Evolutionary conservation across 371 early-diverging fungal genomes (phyloP).

Genomic region (Mucor plumbeus): DNA sequence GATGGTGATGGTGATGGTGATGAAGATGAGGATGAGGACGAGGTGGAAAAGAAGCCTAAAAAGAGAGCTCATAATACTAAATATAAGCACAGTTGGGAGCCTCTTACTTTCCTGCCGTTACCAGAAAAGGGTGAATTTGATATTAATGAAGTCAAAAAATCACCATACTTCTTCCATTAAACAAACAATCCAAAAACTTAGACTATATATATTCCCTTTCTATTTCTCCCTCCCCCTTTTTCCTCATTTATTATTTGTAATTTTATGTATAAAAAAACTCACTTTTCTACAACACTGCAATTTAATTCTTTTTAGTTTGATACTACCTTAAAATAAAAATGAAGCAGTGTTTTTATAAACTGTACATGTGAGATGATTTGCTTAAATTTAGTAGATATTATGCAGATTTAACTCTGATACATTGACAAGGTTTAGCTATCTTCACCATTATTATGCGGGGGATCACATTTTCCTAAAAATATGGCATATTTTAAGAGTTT

Average conservation of each 20-base stretch:
- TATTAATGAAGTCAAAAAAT: slow-evolving; percentile 76
- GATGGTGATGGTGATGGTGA: slow-evolving; percentile 24
- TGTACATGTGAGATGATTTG: no score
- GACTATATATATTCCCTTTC: slow-evolving; percentile 6
- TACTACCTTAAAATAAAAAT: neutral
- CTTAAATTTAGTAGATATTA: no score
- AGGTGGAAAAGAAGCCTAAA: slow-evolving; percentile 24
- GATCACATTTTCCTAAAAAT: no score
- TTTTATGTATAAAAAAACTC: slow-evolving; percentile 8
- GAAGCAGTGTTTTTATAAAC: neutral
- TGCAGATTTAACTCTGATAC: no score
- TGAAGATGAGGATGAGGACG: slow-evolving; percentile 21
- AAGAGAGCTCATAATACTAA: slow-evolving; percentile 21
- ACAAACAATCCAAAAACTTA: neutral
- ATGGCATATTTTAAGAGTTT: no score
- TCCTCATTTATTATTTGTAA: neutral
- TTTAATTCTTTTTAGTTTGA: neutral
- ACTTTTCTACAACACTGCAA: neutral
- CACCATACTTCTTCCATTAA: slow-evolving; percentile 92
- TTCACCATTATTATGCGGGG: no score
- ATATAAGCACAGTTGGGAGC: slow-evolving; percentile 66
- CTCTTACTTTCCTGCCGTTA: slow-evolving; percentile 74
- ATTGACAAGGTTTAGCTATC: no score
- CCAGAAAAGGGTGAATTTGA: slow-evolving; percentile 89
- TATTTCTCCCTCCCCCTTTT: no score